Evolutionary conservation across 169 alveolate species (phyloP).

Genomic region (Cardiosporidium cionae): DNA sequence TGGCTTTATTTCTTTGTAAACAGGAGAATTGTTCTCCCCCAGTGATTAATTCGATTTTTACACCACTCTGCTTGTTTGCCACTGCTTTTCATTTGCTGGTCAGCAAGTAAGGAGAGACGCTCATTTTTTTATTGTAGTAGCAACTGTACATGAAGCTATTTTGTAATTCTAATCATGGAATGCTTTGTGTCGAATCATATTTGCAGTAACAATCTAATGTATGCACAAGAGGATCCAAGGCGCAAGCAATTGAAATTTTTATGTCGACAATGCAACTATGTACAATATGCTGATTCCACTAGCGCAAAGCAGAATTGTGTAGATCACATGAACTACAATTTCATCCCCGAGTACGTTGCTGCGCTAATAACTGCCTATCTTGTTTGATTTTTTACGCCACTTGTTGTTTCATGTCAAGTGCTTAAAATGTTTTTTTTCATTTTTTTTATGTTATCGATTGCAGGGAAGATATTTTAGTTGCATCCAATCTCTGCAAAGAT

Average conservation of each 20-base stretch:
- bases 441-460: neutral
- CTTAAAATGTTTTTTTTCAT: too few relatives aligned
- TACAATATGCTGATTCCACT: conserved; percentile 46
- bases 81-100: too few relatives aligned
- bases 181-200: too few relatives aligned
- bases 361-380: neutral
- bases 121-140: too few relatives aligned
- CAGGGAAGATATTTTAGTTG: conserved; percentile 70
- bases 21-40: too few relatives aligned
- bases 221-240: conserved; percentile 47
- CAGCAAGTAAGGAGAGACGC: too few relatives aligned
- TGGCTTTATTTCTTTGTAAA: too few relatives aligned
- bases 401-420: too few relatives aligned
- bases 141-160: too few relatives aligned
- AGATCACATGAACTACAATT: conserved; percentile 50
- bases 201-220: conserved; percentile 52
- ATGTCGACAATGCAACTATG: conserved; percentile 55
- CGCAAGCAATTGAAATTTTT: conserved; percentile 47
- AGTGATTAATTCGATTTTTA: too few relatives aligned
- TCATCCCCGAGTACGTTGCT: conserved; percentile 40
- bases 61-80: too few relatives aligned
- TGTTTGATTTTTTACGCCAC: neutral
- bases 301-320: conserved; percentile 47
- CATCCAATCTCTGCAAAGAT: conserved; percentile 68
- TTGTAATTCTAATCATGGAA: too few relatives aligned